phyloP scores from a whole-genome alignment of 108 stramenopile genomes.

The Cafeteria roenbergensis region DNA sequence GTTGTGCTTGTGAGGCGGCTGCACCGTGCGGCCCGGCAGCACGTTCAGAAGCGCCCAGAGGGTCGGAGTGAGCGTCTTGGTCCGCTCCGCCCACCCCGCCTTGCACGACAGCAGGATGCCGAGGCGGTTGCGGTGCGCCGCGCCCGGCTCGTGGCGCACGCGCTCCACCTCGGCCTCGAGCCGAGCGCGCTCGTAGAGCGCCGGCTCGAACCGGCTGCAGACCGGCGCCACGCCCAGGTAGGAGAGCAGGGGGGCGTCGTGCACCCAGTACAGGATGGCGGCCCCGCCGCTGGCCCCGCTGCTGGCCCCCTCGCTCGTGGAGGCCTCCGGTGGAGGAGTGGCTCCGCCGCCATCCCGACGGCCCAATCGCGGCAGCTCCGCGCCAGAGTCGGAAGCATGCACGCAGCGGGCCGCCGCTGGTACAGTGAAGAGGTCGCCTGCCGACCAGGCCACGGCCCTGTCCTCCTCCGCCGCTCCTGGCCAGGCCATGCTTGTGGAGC shows the following conservation, averaged over 20 bases:
- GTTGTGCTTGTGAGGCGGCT: constrained; percentile 32
- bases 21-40: constrained; percentile 13
- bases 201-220: constrained; percentile 11
- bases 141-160: constrained; percentile 17
- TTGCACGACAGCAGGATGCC: constrained; percentile 18
- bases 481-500: background rate
- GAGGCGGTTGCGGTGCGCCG: constrained; percentile 22
- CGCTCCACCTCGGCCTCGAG: constrained; percentile 19
- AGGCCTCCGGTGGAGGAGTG: too few relatives aligned
- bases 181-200: constrained; percentile 13
- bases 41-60: constrained; percentile 28
- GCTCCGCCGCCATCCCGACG: too few relatives aligned
- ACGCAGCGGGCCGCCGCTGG: constrained; percentile 14
- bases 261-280: constrained; percentile 27
- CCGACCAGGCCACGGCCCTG: constrained; percentile 14
- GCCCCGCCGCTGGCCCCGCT: constrained; percentile 2
- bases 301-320: too few relatives aligned
- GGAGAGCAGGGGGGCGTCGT: constrained; percentile 22
- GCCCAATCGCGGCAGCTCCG: too few relatives aligned
- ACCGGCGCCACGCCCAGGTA: constrained; percentile 25
- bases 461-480: background rate
- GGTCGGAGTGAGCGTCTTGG: constrained; percentile 29
- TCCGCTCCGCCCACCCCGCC: constrained; percentile 15
- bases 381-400: constrained; percentile 5
- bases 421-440: constrained; percentile 24